Percentiles rank a stretch among this genome's conserved stretches.
These are phyloP conservation scores for Clohesyomyces aquaticus DNA, from an alignment of 495 filamentous ascomycete genomes.

Conservation along the genomic window DNA sequence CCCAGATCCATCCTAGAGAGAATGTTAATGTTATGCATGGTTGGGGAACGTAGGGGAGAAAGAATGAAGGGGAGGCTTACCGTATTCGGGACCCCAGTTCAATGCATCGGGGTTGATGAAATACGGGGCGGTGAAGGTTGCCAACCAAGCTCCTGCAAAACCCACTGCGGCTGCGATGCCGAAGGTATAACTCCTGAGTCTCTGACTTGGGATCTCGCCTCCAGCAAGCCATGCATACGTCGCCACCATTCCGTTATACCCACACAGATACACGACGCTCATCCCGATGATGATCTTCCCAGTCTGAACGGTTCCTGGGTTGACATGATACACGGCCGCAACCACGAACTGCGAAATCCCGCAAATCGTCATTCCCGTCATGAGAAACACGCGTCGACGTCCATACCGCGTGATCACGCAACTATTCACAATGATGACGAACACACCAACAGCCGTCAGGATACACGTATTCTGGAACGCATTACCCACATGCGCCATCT, in stretches of 20 bases:
- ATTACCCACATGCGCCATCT: constrained; percentile 62
- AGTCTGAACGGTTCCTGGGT: constrained; percentile 52
- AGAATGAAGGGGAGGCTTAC: constrained; percentile 21
- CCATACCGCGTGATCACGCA: constrained; percentile 59
- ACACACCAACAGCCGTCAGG: constrained; percentile 58
- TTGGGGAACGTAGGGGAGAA: constrained; percentile 35
- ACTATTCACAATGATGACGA: constrained; percentile 61
- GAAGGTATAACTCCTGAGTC: constrained; percentile 61
- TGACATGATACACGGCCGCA: constrained; percentile 57
- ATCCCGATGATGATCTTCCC: constrained; percentile 54
- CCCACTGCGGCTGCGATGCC: constrained; percentile 59
- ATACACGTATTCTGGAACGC: constrained; percentile 65
- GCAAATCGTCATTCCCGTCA: constrained; percentile 56
- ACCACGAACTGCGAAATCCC: constrained; percentile 59
- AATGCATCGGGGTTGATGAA: constrained; percentile 63
- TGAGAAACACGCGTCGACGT: constrained; percentile 58
- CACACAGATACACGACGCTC: constrained; percentile 60
- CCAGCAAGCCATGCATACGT: constrained; percentile 65
- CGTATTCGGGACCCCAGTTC: constrained; percentile 62
- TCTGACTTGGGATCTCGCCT: constrained; percentile 61
- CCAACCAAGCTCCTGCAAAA: constrained; percentile 60
- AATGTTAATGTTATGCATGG: constrained; percentile 44
- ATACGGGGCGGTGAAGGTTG: constrained; percentile 63
- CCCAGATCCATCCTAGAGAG: constrained; percentile 54
- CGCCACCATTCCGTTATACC: constrained; percentile 60